A percentile compares a stretch with the other conserved stretches of the same genome.
These are phyloP conservation scores for Aspergillus piperis DNA, from an alignment of 2,329 filamentous ascomycete genomes.

Conservation along the genomic window DNA sequence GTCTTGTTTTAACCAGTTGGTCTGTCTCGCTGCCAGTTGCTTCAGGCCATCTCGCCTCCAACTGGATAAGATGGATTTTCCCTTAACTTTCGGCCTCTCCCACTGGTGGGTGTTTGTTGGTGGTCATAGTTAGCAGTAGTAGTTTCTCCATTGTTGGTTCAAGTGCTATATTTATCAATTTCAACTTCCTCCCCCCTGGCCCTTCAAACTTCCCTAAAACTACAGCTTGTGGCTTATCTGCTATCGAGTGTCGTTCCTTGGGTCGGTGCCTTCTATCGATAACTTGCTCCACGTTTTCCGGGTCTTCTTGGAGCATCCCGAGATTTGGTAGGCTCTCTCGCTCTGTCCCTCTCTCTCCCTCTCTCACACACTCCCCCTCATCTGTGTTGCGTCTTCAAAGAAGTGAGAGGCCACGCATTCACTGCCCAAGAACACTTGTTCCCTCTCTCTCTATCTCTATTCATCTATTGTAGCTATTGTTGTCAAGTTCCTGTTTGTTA, in stretches of 20 bases:
- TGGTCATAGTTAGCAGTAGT: too few species aligned
- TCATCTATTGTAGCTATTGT: too few species aligned
- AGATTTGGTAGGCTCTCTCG: not conserved
- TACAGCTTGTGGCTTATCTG: constrained; percentile 1
- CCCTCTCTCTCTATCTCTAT: too few species aligned
- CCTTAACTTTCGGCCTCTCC: too few species aligned
- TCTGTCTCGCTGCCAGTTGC: too few species aligned
- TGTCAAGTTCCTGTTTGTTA: not conserved
- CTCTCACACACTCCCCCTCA: not conserved
- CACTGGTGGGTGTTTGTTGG: too few species aligned
- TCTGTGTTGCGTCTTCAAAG: not conserved
- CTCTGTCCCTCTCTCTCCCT: too few species aligned
- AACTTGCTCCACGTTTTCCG: constrained; percentile 2
- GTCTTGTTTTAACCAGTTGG: too few species aligned
- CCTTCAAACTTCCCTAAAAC: not conserved
- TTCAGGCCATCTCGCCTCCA: too few species aligned
- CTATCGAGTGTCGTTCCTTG: constrained; percentile 1
- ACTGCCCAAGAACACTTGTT: not conserved
- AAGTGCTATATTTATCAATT: not conserved
- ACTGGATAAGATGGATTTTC: too few species aligned
- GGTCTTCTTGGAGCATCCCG: not conserved
- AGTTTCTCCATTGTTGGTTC: not conserved
- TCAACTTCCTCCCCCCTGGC: not conserved
- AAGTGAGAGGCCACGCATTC: not conserved
- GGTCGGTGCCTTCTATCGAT: constrained; percentile 2